These are phyloP conservation scores for Fusarium sublunatum DNA, from an alignment of 2,329 filamentous ascomycete genomes.

Conservation along the genomic window DNA sequence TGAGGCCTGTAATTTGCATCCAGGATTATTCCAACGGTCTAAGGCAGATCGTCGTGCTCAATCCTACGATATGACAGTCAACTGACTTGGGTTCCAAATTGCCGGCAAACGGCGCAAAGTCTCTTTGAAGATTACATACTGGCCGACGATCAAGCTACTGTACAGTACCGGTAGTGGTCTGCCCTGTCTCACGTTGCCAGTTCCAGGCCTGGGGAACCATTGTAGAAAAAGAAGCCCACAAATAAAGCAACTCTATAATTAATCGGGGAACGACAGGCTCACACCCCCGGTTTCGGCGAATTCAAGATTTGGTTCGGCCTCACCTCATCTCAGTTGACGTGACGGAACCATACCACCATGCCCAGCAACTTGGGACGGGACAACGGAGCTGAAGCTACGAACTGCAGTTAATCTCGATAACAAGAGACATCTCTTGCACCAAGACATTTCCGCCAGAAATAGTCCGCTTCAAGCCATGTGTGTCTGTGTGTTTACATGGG, in stretches of 20 bases:
- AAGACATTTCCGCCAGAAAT: slow-evolving; percentile 3
- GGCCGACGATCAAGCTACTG: background rate
- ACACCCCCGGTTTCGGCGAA: slow-evolving; percentile 21
- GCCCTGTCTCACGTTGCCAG: background rate
- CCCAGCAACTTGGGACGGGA: background rate
- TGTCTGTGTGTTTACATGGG: slow-evolving; percentile 37
- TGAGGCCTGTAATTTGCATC: slow-evolving; percentile 26
- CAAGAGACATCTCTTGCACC: slow-evolving; percentile 4
- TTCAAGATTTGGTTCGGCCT: slow-evolving; percentile 7
- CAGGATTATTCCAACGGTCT: slow-evolving; percentile 29
- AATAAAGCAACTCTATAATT: slow-evolving; percentile 3
- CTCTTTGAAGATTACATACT: background rate
- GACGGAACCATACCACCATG: background rate
- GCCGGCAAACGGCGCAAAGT: slow-evolving; percentile 1
- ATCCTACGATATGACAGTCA: slow-evolving; percentile 7
- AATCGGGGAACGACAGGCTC: slow-evolving; percentile 10
- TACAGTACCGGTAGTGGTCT: background rate
- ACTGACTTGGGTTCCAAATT: slow-evolving; percentile 7
- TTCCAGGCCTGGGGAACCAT: background rate
- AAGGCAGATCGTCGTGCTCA: slow-evolving; percentile 20
- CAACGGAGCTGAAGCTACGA: background rate
- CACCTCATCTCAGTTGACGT: background rate
- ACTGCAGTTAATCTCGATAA: slow-evolving; percentile 7
- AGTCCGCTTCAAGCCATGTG: slow-evolving; percentile 26
- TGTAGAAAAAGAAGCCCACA: slow-evolving; percentile 3